Conservation (phyloP, 805 yeast genomes). For the Jamesozyma spencerorum region DNA sequence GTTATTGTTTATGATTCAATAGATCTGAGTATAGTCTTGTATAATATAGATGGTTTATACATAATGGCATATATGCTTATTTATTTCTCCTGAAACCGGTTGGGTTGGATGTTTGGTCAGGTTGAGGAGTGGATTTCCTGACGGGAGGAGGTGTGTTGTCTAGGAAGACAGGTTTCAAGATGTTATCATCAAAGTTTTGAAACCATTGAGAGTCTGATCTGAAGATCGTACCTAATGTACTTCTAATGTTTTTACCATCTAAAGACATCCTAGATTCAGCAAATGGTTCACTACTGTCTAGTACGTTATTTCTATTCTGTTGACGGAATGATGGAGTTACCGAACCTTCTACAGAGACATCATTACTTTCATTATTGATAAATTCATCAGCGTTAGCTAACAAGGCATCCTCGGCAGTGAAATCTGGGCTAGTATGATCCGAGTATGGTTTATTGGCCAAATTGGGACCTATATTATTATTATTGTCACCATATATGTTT, state of each 20-base stretch:
- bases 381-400: conserved; percentile 2
- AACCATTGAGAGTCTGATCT: conserved; percentile 67
- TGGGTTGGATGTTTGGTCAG: too few species aligned
- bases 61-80: background rate
- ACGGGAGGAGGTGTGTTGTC: conserved; percentile 35
- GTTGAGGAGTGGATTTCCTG: conserved; percentile 1
- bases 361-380: conserved; percentile 2
- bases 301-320: background rate
- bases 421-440: conserved; percentile 19
- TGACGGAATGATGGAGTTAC: background rate
- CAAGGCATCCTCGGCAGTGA: conserved; percentile 12
- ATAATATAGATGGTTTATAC: too few species aligned
- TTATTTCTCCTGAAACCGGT: conserved; percentile 4
- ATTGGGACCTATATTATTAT: background rate
- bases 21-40: too few species aligned
- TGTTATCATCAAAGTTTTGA: conserved; percentile 85
- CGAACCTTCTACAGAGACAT: background rate
- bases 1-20: too few species aligned
- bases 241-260: conserved; percentile 7
- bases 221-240: conserved; percentile 18
- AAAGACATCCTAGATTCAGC: conserved; percentile 1
- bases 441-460: conserved; percentile 17
- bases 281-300: background rate
- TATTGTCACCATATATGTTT: conserved; percentile 3
- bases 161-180: conserved; percentile 80